These are phyloP conservation scores for Trichoderma parareesei DNA, from an alignment of 495 filamentous ascomycete genomes.

Conservation along the genomic window DNA sequence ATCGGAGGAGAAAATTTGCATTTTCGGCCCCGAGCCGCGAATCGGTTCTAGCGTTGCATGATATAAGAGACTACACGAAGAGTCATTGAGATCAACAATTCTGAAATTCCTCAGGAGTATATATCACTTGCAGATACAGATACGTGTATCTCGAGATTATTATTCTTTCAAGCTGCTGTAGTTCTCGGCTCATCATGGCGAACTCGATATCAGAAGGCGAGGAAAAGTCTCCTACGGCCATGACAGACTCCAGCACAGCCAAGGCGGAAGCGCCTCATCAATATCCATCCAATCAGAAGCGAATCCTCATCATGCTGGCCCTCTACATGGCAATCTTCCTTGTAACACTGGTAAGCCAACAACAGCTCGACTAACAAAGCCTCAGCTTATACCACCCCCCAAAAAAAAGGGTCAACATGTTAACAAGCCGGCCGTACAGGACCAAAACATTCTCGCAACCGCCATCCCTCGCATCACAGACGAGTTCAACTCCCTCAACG, in stretches of 20 bases:
- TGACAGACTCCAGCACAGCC: background rate
- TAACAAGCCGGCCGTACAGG: conserved; percentile 15
- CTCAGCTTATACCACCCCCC: too few relatives aligned
- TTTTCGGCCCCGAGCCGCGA: background rate
- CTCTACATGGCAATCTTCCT: conserved; percentile 32
- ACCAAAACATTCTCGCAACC: conserved; percentile 25
- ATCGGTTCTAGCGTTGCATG: background rate
- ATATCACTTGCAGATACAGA: too few relatives aligned
- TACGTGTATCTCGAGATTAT: too few relatives aligned
- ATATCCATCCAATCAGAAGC: conserved; percentile 6
- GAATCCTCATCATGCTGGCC: conserved; percentile 3
- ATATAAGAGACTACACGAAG: background rate
- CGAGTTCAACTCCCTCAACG: conserved; percentile 37
- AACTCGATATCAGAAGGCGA: background rate
- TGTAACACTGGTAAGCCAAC: background rate
- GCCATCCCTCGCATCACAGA: conserved; percentile 27
- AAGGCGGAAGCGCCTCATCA: background rate
- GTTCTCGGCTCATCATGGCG: background rate
- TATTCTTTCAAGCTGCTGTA: too few relatives aligned
- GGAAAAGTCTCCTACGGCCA: background rate
- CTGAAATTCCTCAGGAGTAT: too few relatives aligned
- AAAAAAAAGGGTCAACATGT: too few relatives aligned
- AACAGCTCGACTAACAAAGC: conserved; percentile 20
- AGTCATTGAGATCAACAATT: too few relatives aligned
- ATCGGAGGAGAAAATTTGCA: background rate